Evolutionary conservation across 2,329 filamentous ascomycete species (phyloP).

Genomic region (Fonsecaea nubica): DNA sequence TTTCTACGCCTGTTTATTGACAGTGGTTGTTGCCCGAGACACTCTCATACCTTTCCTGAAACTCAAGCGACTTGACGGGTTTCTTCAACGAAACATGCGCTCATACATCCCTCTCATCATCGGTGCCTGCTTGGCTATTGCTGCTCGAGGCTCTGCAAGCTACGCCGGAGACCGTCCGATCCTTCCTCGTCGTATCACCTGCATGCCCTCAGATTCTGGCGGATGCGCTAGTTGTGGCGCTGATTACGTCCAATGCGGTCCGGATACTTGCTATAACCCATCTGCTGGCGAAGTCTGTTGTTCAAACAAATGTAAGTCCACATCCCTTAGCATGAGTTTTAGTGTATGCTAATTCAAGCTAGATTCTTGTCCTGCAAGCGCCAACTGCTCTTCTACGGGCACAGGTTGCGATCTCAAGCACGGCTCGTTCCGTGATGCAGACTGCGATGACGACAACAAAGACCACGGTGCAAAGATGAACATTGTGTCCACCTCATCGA

Average conservation of each 20-base stretch:
- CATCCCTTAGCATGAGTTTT: neutral
- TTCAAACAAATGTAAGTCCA: conserved; percentile 35
- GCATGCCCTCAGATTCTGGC: conserved; percentile 15
- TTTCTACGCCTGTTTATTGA: conserved; percentile 14
- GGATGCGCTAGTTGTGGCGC: conserved; percentile 26
- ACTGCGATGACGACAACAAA: conserved; percentile 7
- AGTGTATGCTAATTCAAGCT: conserved; percentile 10
- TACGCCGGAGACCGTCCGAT: conserved; percentile 1
- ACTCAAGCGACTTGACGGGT: neutral
- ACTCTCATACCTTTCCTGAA: conserved; percentile 12
- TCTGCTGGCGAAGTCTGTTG: conserved; percentile 39
- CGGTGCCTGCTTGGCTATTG: conserved; percentile 23
- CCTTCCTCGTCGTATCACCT: conserved; percentile 14
- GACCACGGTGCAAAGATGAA: conserved; percentile 6
- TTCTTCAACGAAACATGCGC: conserved; percentile 28
- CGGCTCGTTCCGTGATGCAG: conserved; percentile 15
- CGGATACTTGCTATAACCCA: conserved; percentile 38
- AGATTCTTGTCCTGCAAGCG: conserved; percentile 29
- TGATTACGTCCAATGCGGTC: conserved; percentile 27
- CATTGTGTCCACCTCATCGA: conserved; percentile 1
- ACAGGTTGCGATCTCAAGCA: conserved; percentile 19
- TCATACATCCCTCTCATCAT: conserved; percentile 23
- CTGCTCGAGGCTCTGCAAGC: conserved; percentile 18
- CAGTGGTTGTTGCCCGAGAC: neutral
- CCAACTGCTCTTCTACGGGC: conserved; percentile 25